Conservation (phyloP, 305 asterid species). For the Fraxinus dipetala region DNA sequence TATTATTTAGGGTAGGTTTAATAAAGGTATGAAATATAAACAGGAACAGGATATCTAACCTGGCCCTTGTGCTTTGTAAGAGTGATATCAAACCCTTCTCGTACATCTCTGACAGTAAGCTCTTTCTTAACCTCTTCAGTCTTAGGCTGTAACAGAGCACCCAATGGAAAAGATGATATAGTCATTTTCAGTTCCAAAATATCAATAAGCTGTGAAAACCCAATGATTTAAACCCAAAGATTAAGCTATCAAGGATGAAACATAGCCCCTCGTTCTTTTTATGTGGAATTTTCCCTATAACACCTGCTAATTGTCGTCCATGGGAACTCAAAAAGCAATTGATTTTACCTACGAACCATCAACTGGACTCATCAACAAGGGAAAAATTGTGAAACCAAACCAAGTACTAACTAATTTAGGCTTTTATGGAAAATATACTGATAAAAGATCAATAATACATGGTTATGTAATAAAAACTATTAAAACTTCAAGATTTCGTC, state of each 20-base stretch:
- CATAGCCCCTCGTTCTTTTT: neutral
- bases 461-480: neutral
- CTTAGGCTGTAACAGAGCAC: slow-evolving; percentile 37
- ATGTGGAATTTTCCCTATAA: neutral
- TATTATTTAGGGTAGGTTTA: neutral
- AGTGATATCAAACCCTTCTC: slow-evolving; percentile 71
- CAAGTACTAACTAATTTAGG: neutral
- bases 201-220: neutral
- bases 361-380: neutral
- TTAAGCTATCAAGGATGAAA: neutral
- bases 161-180: slow-evolving; percentile 14
- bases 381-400: neutral
- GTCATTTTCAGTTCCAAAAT: neutral
- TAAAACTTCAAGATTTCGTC: neutral
- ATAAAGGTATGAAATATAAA: neutral
- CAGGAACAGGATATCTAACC: slow-evolving; percentile 46
- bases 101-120: slow-evolving; percentile 71
- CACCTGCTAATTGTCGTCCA: neutral
- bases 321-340: neutral
- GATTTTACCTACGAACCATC: neutral
- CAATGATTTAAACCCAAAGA: neutral
- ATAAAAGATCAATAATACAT: neutral
- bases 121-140: slow-evolving; percentile 85
- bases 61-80: slow-evolving; percentile 83
- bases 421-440: neutral